These are phyloP conservation scores for Lachancea kluyveri DNA, from an alignment of 805 yeast species.

Conservation along the genomic window DNA sequence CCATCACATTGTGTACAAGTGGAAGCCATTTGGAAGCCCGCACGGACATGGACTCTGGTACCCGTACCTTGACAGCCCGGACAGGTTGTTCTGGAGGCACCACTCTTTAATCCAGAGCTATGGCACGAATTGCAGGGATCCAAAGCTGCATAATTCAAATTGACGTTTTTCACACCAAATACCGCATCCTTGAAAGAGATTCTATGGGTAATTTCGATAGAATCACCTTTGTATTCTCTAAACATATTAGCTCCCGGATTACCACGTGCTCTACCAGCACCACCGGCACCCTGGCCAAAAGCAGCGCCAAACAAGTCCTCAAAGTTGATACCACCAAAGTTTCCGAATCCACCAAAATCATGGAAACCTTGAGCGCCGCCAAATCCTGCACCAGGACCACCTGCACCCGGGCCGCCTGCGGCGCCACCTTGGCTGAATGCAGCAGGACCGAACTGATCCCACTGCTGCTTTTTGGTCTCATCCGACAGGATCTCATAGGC, in stretches of 20 bases:
- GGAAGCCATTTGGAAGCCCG: conserved; percentile 95
- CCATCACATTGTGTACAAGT: conserved; percentile 89
- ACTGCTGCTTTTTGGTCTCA: conserved; percentile 78
- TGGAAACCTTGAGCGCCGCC: conserved; percentile 34
- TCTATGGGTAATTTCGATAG: conserved; percentile 71
- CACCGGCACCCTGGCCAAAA: conserved; percentile 36
- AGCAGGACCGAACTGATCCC: conserved; percentile 85
- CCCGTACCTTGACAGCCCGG: conserved; percentile 91
- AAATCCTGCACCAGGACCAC: conserved; percentile 39
- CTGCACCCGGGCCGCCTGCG: conserved; percentile 43
- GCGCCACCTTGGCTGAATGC: conserved; percentile 65
- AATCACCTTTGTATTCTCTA: conserved; percentile 83
- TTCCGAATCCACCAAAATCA: conserved; percentile 35
- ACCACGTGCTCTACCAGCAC: conserved; percentile 28
- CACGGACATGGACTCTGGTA: conserved; percentile 74
- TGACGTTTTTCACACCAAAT: conserved; percentile 60
- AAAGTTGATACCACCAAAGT: conserved; percentile 43
- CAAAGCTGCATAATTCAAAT: conserved; percentile 64
- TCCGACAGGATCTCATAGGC: conserved; percentile 90
- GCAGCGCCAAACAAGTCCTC: conserved; percentile 62
- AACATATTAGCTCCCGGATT: conserved; percentile 35
- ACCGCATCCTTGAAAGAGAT: conserved; percentile 82
- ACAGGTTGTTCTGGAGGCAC: conserved; percentile 69
- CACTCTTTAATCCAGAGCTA: conserved; percentile 80
- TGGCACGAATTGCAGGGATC: conserved; percentile 74